Percentiles rank a stretch among this genome's conserved stretches.
Evolutionary conservation across 75 land plant genomes (phyloP).

Genomic region (Cupressus sempervirens): DNA sequence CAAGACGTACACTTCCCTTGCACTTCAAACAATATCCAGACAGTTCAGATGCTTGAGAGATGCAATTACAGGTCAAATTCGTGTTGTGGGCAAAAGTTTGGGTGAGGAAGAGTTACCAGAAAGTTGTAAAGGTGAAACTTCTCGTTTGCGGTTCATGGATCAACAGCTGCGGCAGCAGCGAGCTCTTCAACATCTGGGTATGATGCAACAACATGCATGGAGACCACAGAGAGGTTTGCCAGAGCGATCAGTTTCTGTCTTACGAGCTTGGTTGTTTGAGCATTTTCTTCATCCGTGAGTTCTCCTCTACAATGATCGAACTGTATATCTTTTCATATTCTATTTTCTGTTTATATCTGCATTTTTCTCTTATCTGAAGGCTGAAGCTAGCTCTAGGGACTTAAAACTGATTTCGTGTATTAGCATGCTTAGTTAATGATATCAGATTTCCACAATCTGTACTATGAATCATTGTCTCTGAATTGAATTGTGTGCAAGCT

Average conservation of each 20-base stretch:
- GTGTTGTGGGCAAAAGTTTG: conserved; percentile 34
- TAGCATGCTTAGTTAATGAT: background rate
- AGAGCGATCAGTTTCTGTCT: conserved; percentile 66
- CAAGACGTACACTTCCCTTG: conserved; percentile 68
- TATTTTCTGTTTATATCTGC: background rate
- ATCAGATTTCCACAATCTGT: too few species aligned
- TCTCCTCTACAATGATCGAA: background rate
- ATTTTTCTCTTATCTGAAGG: background rate
- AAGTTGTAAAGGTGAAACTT: conserved; percentile 26
- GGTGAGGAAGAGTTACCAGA: conserved; percentile 40
- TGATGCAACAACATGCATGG: conserved; percentile 61
- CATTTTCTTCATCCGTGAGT: conserved; percentile 81
- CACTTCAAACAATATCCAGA: conserved; percentile 70
- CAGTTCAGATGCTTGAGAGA: conserved; percentile 81
- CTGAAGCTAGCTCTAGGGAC: background rate
- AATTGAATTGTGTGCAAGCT: too few species aligned
- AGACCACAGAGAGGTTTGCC: conserved; percentile 74
- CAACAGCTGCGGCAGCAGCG: conserved; percentile 61
- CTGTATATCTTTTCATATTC: background rate
- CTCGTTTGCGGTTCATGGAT: conserved; percentile 43
- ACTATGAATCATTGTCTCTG: too few species aligned
- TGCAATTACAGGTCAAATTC: conserved; percentile 65
- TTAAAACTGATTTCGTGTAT: background rate
- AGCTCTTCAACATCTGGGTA: conserved; percentile 56
- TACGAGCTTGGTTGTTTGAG: conserved; percentile 76